Evolutionary conservation across 495 filamentous ascomycete genomes (phyloP).

Genomic region (Chaetomium cochliodes): DNA sequence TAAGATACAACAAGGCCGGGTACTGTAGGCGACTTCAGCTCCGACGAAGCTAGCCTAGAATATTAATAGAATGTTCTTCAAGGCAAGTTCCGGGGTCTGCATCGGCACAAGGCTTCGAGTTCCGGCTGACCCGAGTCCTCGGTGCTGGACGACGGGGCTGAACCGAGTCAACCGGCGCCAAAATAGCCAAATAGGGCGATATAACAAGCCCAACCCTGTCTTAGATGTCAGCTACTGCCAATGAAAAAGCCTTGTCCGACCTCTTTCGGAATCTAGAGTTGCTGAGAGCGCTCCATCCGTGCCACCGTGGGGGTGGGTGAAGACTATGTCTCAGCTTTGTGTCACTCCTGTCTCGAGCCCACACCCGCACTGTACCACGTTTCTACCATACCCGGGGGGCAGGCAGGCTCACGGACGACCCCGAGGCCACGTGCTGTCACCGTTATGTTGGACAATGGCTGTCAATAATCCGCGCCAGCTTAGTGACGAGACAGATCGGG

Average conservation of each 20-base stretch:
- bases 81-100: neutral
- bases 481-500: constrained; percentile 10
- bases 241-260: constrained; percentile 9
- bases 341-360: constrained; percentile 32
- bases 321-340: constrained; percentile 31
- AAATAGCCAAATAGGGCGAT: neutral
- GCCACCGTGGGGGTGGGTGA: constrained; percentile 11
- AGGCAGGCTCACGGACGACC: constrained; percentile 14
- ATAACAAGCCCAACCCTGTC: constrained; percentile 6
- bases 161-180: constrained; percentile 7
- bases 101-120: constrained; percentile 1
- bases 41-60: neutral
- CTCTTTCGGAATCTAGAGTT: constrained; percentile 10
- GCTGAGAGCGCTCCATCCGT: constrained; percentile 18
- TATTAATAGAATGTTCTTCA: constrained; percentile 16
- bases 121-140: constrained; percentile 15
- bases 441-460: constrained; percentile 17
- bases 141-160: constrained; percentile 16
- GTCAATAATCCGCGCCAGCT: constrained; percentile 16
- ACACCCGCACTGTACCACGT: constrained; percentile 22
- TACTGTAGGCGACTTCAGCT: constrained; percentile 6
- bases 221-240: constrained; percentile 10
- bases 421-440: constrained; percentile 26
- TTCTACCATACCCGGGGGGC: constrained; percentile 13
- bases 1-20: neutral